These are phyloP conservation scores for Fusarium pseudoanthophilum DNA, from an alignment of 2,329 filamentous ascomycete species.

Conservation along the genomic window DNA sequence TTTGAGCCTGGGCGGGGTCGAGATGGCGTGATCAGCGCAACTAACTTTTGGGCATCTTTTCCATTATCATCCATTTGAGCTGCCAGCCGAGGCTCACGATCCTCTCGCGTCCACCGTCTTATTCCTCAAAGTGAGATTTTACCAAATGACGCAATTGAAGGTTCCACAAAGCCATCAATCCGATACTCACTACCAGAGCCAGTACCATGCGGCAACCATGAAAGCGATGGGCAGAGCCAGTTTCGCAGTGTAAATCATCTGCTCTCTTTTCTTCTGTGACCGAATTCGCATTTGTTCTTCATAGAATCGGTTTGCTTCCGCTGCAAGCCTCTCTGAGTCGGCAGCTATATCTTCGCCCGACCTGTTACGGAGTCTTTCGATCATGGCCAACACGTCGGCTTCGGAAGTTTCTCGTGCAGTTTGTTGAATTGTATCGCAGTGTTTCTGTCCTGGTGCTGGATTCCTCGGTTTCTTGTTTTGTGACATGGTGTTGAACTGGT, in stretches of 20 bases:
- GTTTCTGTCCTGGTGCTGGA: too few relatives aligned
- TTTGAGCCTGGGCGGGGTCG: conserved; percentile 12
- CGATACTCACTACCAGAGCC: background rate
- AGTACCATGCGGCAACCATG: background rate
- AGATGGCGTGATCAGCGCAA: conserved; percentile 22
- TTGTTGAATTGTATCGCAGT: background rate
- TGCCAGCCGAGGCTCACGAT: conserved; percentile 12
- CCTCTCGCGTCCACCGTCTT: background rate
- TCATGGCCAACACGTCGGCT: background rate
- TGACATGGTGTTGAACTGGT: background rate
- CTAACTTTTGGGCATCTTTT: background rate
- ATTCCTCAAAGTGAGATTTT: background rate
- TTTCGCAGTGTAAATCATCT: background rate
- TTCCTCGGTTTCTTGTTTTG: background rate
- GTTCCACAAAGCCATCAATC: too few relatives aligned
- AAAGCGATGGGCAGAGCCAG: background rate
- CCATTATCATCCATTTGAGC: background rate
- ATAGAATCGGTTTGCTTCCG: background rate
- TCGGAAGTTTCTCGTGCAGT: background rate
- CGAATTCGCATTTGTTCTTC: background rate
- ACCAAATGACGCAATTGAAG: fast-evolving
- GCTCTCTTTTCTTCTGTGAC: background rate
- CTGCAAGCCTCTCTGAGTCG: background rate
- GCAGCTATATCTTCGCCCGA: background rate
- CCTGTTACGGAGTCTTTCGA: background rate